Conservation (phyloP, 2,329 filamentous ascomycete genomes). For the Gliomastix tumulicola region DNA sequence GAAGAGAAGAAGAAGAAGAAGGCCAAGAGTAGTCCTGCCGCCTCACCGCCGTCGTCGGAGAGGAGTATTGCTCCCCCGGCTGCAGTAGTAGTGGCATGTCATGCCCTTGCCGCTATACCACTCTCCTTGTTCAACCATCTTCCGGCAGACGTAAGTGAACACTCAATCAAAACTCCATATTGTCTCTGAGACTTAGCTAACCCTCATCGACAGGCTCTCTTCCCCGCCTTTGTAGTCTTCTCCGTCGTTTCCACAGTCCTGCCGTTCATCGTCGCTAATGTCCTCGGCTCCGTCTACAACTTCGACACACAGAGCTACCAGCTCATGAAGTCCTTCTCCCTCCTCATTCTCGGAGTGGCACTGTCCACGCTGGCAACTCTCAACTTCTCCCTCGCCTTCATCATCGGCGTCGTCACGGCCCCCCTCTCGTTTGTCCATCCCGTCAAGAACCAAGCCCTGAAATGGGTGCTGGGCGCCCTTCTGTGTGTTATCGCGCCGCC, state of each 20-base stretch:
- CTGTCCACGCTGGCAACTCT: constrained; percentile 88
- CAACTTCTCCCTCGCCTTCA: constrained; percentile 86
- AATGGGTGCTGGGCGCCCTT: constrained; percentile 37
- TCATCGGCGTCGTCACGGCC: constrained; percentile 71
- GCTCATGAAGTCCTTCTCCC: constrained; percentile 82
- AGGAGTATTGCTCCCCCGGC: constrained; percentile 68
- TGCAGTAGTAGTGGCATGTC: constrained; percentile 62
- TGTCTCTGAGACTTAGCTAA: too few species aligned
- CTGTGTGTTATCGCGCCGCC: constrained; percentile 58
- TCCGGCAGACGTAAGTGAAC: constrained; percentile 50
- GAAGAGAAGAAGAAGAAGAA: constrained; percentile 13
- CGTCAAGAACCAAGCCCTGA: constrained; percentile 26
- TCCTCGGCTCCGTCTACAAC: constrained; percentile 42
- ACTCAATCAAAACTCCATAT: not conserved
- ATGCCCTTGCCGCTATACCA: constrained; percentile 73
- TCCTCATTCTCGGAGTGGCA: constrained; percentile 87
- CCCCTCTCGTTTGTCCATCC: constrained; percentile 71
- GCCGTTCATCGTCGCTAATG: constrained; percentile 47
- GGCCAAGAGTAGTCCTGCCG: constrained; percentile 17
- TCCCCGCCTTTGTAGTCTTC: constrained; percentile 52
- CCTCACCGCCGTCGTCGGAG: constrained; percentile 32
- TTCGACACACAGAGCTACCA: constrained; percentile 64
- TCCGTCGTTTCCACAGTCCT: constrained; percentile 45
- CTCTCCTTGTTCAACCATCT: constrained; percentile 81
- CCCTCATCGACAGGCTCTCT: constrained; percentile 42